phyloP scores from a whole-genome alignment of 1,284 basidiomycete genomes.

The Marasmius sp. region DNA sequence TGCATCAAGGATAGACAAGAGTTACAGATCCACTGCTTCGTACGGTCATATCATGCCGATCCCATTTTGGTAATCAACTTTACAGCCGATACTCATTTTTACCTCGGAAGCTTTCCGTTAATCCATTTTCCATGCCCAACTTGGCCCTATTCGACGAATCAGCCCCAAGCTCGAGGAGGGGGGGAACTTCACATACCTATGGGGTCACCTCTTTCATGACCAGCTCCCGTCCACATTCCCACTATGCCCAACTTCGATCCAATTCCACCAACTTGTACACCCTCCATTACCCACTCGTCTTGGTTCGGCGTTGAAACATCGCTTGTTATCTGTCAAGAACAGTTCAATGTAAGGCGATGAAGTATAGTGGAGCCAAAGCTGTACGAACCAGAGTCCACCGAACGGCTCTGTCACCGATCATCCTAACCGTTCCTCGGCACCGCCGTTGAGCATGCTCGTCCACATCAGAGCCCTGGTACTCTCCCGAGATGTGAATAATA shows the following conservation, averaged over 20 bases:
- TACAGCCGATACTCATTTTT: not conserved
- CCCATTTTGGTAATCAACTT: not conserved
- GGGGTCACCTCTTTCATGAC: conserved; percentile 47
- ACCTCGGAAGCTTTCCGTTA: not conserved
- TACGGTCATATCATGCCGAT: no score
- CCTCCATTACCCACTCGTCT: conserved; percentile 53
- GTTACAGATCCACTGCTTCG: no score
- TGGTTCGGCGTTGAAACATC: conserved; percentile 24
- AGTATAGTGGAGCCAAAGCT: not conserved
- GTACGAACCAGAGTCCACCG: conserved; percentile 52
- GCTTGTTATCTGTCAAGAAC: conserved; percentile 21
- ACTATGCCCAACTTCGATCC: conserved; percentile 52
- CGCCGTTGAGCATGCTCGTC: conserved; percentile 27
- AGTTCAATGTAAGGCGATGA: conserved; percentile 9
- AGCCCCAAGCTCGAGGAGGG: not conserved
- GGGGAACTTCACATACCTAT: conserved; percentile 34
- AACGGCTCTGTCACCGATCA: conserved; percentile 50
- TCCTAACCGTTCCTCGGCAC: conserved; percentile 46
- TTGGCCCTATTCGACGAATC: conserved; percentile 43
- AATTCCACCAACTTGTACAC: conserved; percentile 53
- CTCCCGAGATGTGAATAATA: conserved; percentile 50
- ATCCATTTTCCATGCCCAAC: conserved; percentile 57
- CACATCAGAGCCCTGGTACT: conserved; percentile 38
- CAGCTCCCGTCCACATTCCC: conserved; percentile 58
- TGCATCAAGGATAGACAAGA: no score